Evolutionary conservation across 306 rosid genomes (phyloP), one percentile per base, ranked within the genome.

Genomic region (Cyclanthera cordifolia): DNA sequence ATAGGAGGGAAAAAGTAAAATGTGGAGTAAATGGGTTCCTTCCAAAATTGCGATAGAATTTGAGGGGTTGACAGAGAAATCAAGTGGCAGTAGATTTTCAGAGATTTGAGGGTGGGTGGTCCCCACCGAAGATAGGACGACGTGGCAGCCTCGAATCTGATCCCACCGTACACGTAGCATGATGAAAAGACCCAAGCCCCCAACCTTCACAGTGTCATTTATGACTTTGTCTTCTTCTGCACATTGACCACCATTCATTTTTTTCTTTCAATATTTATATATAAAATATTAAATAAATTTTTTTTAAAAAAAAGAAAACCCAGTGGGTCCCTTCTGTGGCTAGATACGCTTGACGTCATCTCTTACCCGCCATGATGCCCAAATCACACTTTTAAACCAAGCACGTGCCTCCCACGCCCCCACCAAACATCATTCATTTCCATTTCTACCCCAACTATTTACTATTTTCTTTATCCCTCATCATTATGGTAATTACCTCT

Each of bases 271-370:
- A 9, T 20, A 2, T 0, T 17, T 20, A 49, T 3, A 16, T 5
- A 16, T 8, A n/a, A n/a, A n/a, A n/a, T n/a, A n/a, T n/a, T n/a
- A n/a, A n/a, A n/a, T n/a, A n/a, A n/a, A n/a, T 32, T 32, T 1
- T 32, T 32, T 32, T 1, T 32, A 32, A 32, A 32, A 4, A 1
- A n/a, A 10, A 56, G 28, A 28, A 17, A 11, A 11, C 49, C 0
- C 8, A 0, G 48, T 17, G 69, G 69, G 69, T 1, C 53, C 53
- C 37, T 1, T 21, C 21, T 53, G 12, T 53, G 12, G 6, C 51
- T 64, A 64, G 69, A 64, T 64, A 64, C 69, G 53, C 69, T 43
- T 64, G 51, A 64, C 69, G 69, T 64, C 69, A 64, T 64, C 69
- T 19, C 69, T 64, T 17, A 17, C 48, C 15, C 45, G 11, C 32